Conservation (phyloP, 2,329 filamentous ascomycete genomes). For the Colletotrichum liaoningense region DNA sequence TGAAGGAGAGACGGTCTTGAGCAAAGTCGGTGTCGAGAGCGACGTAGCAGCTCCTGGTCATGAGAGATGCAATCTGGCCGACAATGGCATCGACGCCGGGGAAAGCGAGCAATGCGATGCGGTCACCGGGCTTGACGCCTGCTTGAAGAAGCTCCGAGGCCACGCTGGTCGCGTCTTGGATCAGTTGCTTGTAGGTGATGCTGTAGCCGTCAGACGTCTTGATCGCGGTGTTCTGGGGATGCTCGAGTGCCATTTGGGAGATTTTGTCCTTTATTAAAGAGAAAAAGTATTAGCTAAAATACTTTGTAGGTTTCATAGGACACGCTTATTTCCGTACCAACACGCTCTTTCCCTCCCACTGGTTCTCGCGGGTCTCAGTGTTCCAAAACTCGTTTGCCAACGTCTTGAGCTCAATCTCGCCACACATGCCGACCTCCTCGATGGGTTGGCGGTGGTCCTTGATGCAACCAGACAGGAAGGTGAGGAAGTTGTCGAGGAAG, state of each 20-base stretch:
- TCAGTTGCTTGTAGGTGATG: slow-evolving; percentile 39
- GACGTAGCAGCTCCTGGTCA: slow-evolving; percentile 41
- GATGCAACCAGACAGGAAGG: slow-evolving; percentile 41
- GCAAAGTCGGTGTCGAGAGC: slow-evolving; percentile 42
- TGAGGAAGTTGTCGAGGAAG: slow-evolving; percentile 42
- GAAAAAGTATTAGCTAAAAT: background rate
- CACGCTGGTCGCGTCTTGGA: slow-evolving; percentile 39
- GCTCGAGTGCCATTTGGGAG: slow-evolving; percentile 38
- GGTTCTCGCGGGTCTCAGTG: slow-evolving; percentile 35
- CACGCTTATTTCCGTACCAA: slow-evolving; percentile 8
- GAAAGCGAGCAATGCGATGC: background rate
- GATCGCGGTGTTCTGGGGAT: slow-evolving; percentile 39
- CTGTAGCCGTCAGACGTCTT: slow-evolving; percentile 41
- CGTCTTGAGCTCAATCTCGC: slow-evolving; percentile 38
- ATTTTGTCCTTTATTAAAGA: slow-evolving; percentile 34
- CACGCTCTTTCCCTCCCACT: slow-evolving; percentile 39
- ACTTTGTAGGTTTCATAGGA: background rate
- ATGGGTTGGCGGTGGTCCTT: slow-evolving; percentile 42
- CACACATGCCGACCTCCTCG: slow-evolving; percentile 40
- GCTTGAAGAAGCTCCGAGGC: slow-evolving; percentile 32
- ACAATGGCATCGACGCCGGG: slow-evolving; percentile 40
- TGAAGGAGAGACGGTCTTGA: slow-evolving; percentile 40
- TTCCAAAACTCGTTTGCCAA: slow-evolving; percentile 40
- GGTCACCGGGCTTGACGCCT: background rate
- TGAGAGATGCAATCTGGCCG: slow-evolving; percentile 38